These are phyloP conservation scores for Tetrahymena borealis DNA, from an alignment of 73 alveolate genomes.

Conservation along the genomic window DNA sequence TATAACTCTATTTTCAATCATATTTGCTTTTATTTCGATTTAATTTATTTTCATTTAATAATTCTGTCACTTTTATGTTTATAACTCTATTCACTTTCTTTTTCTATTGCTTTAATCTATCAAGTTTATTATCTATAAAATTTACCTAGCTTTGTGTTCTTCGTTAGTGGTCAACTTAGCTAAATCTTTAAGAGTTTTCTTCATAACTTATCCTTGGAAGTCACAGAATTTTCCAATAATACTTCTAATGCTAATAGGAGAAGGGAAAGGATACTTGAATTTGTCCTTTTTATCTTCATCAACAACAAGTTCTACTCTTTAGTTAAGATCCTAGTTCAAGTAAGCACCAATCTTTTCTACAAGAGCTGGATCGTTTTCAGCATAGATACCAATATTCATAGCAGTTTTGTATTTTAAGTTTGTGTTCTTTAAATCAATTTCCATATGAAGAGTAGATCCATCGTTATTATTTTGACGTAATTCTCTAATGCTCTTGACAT, in stretches of 20 bases:
- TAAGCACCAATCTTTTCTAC: slow-evolving; percentile 54
- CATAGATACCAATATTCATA: slow-evolving; percentile 74
- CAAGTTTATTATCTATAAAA: not conserved
- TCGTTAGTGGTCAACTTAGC: slow-evolving; percentile 44
- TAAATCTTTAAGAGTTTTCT: slow-evolving; percentile 53
- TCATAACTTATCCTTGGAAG: slow-evolving; percentile 65
- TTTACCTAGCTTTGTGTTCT: slow-evolving; percentile 33
- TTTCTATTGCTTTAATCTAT: too few species aligned
- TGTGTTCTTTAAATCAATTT: slow-evolving; percentile 48
- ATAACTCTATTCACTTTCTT: too few species aligned
- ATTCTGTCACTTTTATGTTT: too few species aligned
- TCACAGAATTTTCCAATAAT: slow-evolving; percentile 68
- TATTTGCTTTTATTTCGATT: too few species aligned
- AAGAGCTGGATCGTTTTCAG: slow-evolving; percentile 61
- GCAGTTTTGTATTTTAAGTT: slow-evolving; percentile 69
- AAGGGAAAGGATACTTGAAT: slow-evolving; percentile 75
- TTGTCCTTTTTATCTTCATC: slow-evolving; percentile 17
- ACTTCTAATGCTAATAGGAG: slow-evolving; percentile 70
- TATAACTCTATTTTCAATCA: too few species aligned
- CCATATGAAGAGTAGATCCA: slow-evolving; percentile 81
- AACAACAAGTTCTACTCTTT: slow-evolving; percentile 39
- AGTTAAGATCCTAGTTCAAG: slow-evolving; percentile 49
- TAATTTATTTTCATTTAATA: too few species aligned
- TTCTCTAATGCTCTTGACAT: slow-evolving; percentile 52
- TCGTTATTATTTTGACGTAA: slow-evolving; percentile 60